Evolutionary conservation across 441 rosid genomes (phyloP), one percentile per base, ranked within the genome.

Genomic region (Brassica hybrid): DNA sequence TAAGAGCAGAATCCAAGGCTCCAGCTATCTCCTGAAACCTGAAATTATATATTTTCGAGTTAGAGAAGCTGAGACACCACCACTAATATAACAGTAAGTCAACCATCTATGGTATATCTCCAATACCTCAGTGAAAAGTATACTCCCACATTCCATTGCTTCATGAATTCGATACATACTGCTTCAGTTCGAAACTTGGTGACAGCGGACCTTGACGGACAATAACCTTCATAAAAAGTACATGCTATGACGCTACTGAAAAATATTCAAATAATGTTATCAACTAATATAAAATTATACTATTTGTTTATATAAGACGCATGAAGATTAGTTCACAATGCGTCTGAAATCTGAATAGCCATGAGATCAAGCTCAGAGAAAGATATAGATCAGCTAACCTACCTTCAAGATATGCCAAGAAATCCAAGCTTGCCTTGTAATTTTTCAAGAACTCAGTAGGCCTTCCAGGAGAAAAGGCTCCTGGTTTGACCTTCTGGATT

Each of bases 1-100:
- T 58, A 77, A 96, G 97, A 56, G 90, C 94, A 71, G 97, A 86
- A 81, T 92, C 98, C 81, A 96, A 79, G 81, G 86, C 85, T 76
- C 98, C 98, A 9, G 99, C 98, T 85, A 96, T 90, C 84, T 92
- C 98, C 89, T 96, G 99, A 84, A 96, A 92, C 87, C 99, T 96
- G 88, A 79, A 70, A 72, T 68, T 14, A 52, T 50, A 58, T 25
- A 34, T 50, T 36, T 70, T 65, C 6, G 11, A 50, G 54, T 80
- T 71, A 71, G 83, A 25, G 73, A 65, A 65, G 68, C 12, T 65
- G 34, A 43, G 58, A 64, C n/a, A n/a, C n/a, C 34, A 30, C 13
- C 76, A 34, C 16, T 30, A 65, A 12, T 79, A 48, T 70, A 60
- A 58, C 13, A 45, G 48, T 64, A 54, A 52, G 38, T 10, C 65